Percentiles rank a stretch among this genome's conserved stretches.
Conservation (phyloP, 805 yeast species). For the Saccharomycopsis lassenensis region DNA sequence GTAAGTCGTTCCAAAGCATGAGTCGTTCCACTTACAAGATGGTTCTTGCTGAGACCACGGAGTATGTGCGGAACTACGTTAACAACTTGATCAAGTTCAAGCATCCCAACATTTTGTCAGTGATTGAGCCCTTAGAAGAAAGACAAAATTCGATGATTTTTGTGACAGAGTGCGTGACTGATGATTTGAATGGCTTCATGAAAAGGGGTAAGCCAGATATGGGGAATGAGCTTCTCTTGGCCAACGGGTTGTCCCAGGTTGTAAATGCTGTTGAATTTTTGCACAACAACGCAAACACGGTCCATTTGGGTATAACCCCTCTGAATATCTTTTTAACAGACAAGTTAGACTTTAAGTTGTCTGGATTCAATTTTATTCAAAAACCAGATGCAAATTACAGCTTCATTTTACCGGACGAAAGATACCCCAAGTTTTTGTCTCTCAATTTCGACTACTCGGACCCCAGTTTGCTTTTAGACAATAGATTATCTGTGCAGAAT, state of each 20-base stretch:
- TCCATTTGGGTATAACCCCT: constrained; percentile 75
- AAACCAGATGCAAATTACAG: constrained; percentile 45
- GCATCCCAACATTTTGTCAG: constrained; percentile 78
- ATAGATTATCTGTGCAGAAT: constrained; percentile 49
- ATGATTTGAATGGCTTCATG: constrained; percentile 38
- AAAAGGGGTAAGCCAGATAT: constrained; percentile 20
- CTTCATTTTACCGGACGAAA: constrained; percentile 58
- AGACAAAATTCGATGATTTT: constrained; percentile 66
- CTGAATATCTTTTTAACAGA: constrained; percentile 64
- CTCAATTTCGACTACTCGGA: constrained; percentile 66
- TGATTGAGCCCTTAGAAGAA: constrained; percentile 85
- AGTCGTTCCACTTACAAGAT: constrained; percentile 14
- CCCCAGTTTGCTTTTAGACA: constrained; percentile 71
- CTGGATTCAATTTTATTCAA: constrained; percentile 50
- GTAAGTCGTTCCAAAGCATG: constrained; percentile 11
- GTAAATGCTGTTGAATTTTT: constrained; percentile 72
- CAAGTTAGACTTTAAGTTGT: constrained; percentile 88
- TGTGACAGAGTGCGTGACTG: constrained; percentile 71
- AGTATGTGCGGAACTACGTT: constrained; percentile 56
- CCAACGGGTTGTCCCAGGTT: constrained; percentile 73
- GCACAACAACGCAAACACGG: constrained; percentile 62
- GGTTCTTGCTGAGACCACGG: constrained; percentile 44
- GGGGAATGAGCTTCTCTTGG: constrained; percentile 60
- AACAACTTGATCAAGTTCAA: constrained; percentile 66
- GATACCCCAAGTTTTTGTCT: constrained; percentile 64